Evolutionary conservation across 2,329 filamentous ascomycete genomes (phyloP), one percentile per base, ranked within the genome.

Genomic region (Leptosphaerulina australis): DNA sequence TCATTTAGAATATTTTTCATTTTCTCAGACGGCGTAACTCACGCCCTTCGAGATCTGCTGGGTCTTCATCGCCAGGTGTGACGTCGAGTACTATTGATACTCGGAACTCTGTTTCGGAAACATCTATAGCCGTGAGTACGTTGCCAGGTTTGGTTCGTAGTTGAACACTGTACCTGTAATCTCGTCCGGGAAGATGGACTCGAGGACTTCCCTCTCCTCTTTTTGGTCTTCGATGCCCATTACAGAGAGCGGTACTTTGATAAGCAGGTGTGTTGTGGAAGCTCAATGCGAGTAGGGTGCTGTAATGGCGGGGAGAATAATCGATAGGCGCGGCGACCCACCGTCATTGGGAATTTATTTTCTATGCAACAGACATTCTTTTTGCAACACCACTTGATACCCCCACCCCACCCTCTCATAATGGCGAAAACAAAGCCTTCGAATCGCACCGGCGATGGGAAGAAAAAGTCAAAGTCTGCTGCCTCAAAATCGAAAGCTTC

Each of bases 161-260:
- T 12, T 8, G n/a, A 9, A 15, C 18, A 26, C 10, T 73, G 37
- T 68, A 93, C 91, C 88, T 82, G 87, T 93, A 63, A 99, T 96
- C 77, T 99, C 94, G 53, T 99, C 93, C 1, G 94, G 91, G 64
- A 97, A 99, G 69, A 99, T 99, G 54, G 93, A 97, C 70, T 96
- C 91, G 71, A 99, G 90, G 64, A 99, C 93, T 75, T 99, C 94
- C 55, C 92, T 87, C 82, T 99, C 94, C 77, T 99, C 94, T 60
- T 87, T 78, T 74, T 99, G 94, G 54, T 99, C 94, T 80, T 97
- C 93, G 51, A 72, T 62, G 20, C 79, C 79, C 79, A 81, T 81
- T 46, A 41, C 51, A 58, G 21, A 64, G 44, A 31, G 35, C 41
- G 28, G 20, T 44, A 17, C 24, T 14, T 17, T 14, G 11, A 11